Conservation (phyloP, 2,329 filamentous ascomycete species). For the Calcarisporium arbuscula region DNA sequence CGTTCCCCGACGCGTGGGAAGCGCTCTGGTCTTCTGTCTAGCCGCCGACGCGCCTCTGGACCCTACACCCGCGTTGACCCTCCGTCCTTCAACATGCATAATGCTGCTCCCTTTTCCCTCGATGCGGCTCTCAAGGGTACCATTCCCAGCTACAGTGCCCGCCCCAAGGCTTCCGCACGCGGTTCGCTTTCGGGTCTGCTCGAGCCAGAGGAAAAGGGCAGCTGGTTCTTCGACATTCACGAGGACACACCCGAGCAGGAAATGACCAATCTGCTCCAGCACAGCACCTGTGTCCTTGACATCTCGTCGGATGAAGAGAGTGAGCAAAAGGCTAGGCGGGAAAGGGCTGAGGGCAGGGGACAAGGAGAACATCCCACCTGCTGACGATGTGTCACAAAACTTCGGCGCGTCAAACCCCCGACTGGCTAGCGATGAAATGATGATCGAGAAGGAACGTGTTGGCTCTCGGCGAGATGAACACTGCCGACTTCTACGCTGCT, state of each 20-base stretch:
- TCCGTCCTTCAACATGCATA: constrained; percentile 48
- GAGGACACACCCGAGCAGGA: constrained; percentile 88
- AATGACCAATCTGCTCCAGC: constrained; percentile 87
- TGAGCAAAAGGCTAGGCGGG: constrained; percentile 45
- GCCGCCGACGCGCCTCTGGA: constrained; percentile 58
- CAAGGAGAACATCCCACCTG: constrained; percentile 90
- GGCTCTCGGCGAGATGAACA: constrained; percentile 63
- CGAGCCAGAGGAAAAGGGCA: constrained; percentile 48
- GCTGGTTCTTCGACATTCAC: constrained; percentile 92
- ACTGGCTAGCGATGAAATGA: constrained; percentile 42
- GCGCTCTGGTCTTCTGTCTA: constrained; percentile 60
- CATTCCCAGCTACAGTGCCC: constrained; percentile 54
- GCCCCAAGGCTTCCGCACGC: constrained; percentile 23
- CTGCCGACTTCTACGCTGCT: constrained; percentile 60
- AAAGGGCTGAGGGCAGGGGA: constrained; percentile 57
- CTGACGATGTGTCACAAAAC: constrained; percentile 57
- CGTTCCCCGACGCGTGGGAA: constrained; percentile 72
- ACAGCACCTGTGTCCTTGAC: constrained; percentile 79
- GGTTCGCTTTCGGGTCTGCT: constrained; percentile 22
- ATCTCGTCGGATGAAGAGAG: constrained; percentile 83
- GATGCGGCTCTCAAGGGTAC: constrained; percentile 77
- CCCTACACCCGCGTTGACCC: constrained; percentile 65
- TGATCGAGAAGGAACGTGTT: constrained; percentile 57
- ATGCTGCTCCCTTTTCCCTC: constrained; percentile 69
- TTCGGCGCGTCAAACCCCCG: constrained; percentile 26